phyloP scores from a whole-genome alignment of 2,329 filamentous ascomycete genomes.

The Aspergillus terreus region DNA sequence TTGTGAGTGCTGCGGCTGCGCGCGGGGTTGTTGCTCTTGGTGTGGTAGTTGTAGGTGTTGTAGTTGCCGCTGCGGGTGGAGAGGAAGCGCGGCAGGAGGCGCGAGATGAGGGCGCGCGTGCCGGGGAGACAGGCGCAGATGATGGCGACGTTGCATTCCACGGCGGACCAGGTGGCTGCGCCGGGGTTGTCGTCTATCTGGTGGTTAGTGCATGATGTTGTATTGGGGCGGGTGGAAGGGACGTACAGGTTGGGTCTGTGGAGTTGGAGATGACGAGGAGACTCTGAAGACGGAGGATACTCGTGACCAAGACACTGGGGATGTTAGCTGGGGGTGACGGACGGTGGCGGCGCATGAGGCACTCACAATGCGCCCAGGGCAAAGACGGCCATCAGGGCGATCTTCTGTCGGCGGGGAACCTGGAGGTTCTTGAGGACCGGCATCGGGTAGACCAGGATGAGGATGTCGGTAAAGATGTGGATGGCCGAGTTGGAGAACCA shows the following conservation, averaged over 20 bases:
- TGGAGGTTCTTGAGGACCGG: constrained; percentile 39
- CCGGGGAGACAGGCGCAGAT: constrained; percentile 40
- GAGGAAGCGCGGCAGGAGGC: constrained; percentile 25
- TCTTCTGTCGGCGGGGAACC: constrained; percentile 37
- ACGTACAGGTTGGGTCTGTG: constrained; percentile 27
- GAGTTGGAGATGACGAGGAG: constrained; percentile 27
- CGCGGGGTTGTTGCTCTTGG: constrained; percentile 16
- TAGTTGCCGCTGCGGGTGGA: constrained; percentile 20
- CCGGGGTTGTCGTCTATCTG: constrained; percentile 29
- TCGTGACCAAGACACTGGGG: constrained; percentile 37
- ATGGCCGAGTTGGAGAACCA: constrained; percentile 44
- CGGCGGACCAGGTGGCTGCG: constrained; percentile 42
- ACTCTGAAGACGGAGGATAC: constrained; percentile 32
- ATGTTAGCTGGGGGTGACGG: neutral
- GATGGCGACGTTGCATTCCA: constrained; percentile 41
- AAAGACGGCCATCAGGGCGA: constrained; percentile 40
- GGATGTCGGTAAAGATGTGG: constrained; percentile 41
- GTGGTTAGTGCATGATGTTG: neutral
- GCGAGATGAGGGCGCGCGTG: constrained; percentile 24
- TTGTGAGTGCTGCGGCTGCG: constrained; percentile 13
- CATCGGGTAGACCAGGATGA: constrained; percentile 41
- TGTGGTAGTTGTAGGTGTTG: constrained; percentile 13
- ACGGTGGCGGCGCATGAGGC: neutral
- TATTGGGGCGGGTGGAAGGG: too few relatives aligned
- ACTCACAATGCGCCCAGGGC: constrained; percentile 42